Evolutionary conservation across 2,329 filamentous ascomycete genomes (phyloP), one percentile per base, ranked within the genome.

Genomic region (Geosmithia morbida): DNA sequence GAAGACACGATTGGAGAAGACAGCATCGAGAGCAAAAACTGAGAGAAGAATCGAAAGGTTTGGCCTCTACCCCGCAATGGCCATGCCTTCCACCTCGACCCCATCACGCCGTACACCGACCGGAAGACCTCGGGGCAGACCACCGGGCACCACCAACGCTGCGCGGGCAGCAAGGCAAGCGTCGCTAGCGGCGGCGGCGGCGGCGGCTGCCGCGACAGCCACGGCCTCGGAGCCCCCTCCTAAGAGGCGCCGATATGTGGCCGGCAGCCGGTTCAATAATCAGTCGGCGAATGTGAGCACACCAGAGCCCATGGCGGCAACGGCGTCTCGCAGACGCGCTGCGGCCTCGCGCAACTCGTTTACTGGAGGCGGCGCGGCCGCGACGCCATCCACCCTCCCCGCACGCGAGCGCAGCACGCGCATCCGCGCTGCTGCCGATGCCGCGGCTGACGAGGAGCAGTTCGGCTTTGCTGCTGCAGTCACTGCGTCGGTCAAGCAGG

Each of bases 401-500:
- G 73, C 77, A 53, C 66, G 77, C 58, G 74, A 80, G 60, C 67
- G 73, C 51, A 77, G 72, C 58, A 72, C 74, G 45, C 67, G 77
- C 46, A 74, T 71, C 22, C 68, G 78, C 50, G 57, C 61, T 7
- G 71, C 71, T 19, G 69, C 72, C n/a, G 70, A 68, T 53, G 71
- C 71, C 19, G 69, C 72, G n/a, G 70, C 68, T 53, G 71, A 70
- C 48, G 75, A 76, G 53, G 74, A 70, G 54, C 77, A 85, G 53
- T 94, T 85, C 64, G 87, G 83, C 56, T 90, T 86, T 43, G 87
- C 83, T n/a, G 87, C 90, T 13, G 88, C 88, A 26, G 86, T 89
- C 20, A 87, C 89, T 46, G 88, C 87, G 6, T 84, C 85, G 3
- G 84, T 92, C 50, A 86, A 87, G 55, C 88, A 95, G 60, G 89